Evolutionary conservation across 306 rosid species (phyloP).

Genomic region (Cucumis cinereus): DNA sequence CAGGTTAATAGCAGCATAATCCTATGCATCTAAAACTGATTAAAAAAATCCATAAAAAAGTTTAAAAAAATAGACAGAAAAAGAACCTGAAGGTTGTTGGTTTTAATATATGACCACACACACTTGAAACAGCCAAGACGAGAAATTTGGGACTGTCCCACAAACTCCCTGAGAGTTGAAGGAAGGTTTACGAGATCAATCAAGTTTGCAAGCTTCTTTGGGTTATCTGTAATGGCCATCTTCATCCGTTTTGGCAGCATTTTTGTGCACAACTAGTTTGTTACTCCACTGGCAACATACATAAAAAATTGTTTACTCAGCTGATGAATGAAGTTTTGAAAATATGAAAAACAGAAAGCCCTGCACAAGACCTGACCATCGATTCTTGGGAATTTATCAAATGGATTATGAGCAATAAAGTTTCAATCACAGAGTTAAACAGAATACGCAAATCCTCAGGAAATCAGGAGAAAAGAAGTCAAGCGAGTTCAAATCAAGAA

Average conservation of each 20-base stretch:
- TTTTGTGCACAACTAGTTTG: constrained; percentile 1
- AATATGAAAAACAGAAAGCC: neutral
- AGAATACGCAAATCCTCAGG: neutral
- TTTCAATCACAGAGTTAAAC: neutral
- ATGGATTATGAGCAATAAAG: constrained; percentile 6
- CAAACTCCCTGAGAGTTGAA: constrained; percentile 53
- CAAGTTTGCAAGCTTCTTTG: constrained; percentile 80
- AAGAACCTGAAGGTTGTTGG: constrained; percentile 73
- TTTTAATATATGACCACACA: constrained; percentile 87
- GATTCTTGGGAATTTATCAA: constrained; percentile 9
- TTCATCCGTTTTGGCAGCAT: constrained; percentile 61
- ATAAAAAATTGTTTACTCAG: neutral
- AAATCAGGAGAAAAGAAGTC: neutral
- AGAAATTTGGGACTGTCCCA: constrained; percentile 82
- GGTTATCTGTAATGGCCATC: constrained; percentile 54
- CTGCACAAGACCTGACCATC: neutral
- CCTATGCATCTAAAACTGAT: neutral
- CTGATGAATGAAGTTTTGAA: neutral
- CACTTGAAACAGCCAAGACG: constrained; percentile 58
- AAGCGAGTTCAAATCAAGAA: neutral
- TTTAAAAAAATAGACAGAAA: neutral
- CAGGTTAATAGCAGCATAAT: neutral
- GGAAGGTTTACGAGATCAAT: constrained; percentile 88
- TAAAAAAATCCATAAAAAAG: neutral
- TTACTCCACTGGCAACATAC: neutral